A percentile compares a stretch with the other conserved stretches of the same genome.
Evolutionary conservation across 495 filamentous ascomycete species (phyloP).

Genomic region (Cenococcum geophilum): DNA sequence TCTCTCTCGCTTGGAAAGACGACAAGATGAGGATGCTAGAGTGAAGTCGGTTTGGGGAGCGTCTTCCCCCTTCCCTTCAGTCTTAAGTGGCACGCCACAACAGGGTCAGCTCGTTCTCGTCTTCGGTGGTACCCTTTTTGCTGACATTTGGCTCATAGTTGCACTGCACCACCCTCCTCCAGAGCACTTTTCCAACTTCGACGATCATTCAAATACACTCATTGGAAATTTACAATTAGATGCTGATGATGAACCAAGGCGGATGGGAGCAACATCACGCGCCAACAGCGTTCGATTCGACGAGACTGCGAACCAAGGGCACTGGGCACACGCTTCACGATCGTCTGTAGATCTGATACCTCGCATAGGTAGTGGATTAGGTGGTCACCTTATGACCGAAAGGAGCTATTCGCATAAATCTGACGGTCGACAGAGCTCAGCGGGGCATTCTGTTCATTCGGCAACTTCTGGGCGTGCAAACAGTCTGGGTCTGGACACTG

Average conservation of each 20-base stretch:
- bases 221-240: conserved; percentile 73
- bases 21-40: conserved; percentile 73
- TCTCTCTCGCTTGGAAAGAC: conserved; percentile 69
- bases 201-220: conserved; percentile 67
- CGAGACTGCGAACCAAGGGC: conserved; percentile 87
- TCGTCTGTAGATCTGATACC: conserved; percentile 75
- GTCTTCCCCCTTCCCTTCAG: conserved; percentile 71
- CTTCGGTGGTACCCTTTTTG: not conserved
- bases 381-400: conserved; percentile 78
- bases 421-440: conserved; percentile 90
- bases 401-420: conserved; percentile 90
- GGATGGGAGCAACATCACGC: conserved; percentile 69
- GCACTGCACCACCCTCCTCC: conserved; percentile 64
- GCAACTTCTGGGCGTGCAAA: conserved; percentile 67
- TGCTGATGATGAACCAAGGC: conserved; percentile 81
- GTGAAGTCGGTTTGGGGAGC: conserved; percentile 81
- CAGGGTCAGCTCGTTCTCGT: conserved; percentile 55
- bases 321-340: conserved; percentile 75
- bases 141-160: conserved; percentile 45
- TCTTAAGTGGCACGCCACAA: conserved; percentile 60
- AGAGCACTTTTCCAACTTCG: conserved; percentile 78
- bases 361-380: conserved; percentile 73
- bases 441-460: conserved; percentile 66
- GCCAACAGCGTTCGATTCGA: conserved; percentile 99
- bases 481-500: conserved; percentile 73